Conservation (phyloP, 495 filamentous ascomycete genomes). For the Cetradonia linearis region DNA sequence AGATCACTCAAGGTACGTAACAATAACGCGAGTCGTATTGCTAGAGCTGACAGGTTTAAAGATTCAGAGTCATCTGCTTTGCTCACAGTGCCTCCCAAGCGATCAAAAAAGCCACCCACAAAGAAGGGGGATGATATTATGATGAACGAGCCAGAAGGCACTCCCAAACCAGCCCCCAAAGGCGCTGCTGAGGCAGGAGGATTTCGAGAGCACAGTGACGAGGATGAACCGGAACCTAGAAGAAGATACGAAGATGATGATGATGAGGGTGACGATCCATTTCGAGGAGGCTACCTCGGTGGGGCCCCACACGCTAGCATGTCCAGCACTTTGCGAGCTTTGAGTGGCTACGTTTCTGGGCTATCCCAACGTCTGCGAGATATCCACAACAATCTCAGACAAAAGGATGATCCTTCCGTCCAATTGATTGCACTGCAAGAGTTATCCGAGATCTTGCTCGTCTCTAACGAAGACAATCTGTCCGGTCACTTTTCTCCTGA, state of each 20-base stretch:
- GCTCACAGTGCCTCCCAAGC: constrained; percentile 32
- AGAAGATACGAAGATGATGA: constrained; percentile 41
- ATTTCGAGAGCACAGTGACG: constrained; percentile 51
- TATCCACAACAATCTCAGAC: constrained; percentile 71
- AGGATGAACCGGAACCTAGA: constrained; percentile 42
- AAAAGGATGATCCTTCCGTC: constrained; percentile 78
- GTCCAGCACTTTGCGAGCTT: constrained; percentile 71
- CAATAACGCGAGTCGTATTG: too few species aligned
- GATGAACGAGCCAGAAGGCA: constrained; percentile 41
- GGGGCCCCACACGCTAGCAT: constrained; percentile 54
- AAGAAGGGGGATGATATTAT: constrained; percentile 43
- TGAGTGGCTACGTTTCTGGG: constrained; percentile 85
- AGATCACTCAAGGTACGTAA: constrained; percentile 33
- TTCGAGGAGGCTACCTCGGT: constrained; percentile 61
- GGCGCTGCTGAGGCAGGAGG: constrained; percentile 40
- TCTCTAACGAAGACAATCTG: constrained; percentile 94
- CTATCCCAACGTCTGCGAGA: constrained; percentile 70
- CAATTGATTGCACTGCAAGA: constrained; percentile 91
- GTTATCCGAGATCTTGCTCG: constrained; percentile 81
- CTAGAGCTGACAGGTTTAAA: constrained; percentile 1
- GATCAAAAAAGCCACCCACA: constrained; percentile 47
- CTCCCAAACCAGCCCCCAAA: constrained; percentile 32
- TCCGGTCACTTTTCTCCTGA: constrained; percentile 94
- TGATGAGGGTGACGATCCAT: constrained; percentile 72
- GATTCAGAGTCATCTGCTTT: constrained; percentile 20